These are phyloP conservation scores for Boletus edulis DNA, from an alignment of 768 basidiomycete genomes.

Conservation along the genomic window DNA sequence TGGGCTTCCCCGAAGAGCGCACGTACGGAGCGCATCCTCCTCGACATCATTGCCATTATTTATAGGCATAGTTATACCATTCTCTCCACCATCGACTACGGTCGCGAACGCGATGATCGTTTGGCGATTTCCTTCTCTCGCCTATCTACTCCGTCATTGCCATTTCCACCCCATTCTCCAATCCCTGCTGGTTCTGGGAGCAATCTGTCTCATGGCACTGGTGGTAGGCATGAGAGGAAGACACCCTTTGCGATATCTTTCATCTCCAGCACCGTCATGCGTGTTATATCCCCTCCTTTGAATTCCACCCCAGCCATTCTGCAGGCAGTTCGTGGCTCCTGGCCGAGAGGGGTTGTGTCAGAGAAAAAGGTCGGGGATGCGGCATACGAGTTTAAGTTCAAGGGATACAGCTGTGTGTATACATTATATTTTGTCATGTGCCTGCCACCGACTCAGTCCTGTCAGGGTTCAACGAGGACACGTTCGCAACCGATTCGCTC, in stretches of 20 bases:
- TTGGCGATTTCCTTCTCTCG: slow-evolving; percentile 70
- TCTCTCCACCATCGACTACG: slow-evolving; percentile 73
- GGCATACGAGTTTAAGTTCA: slow-evolving; percentile 77
- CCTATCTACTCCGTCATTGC: slow-evolving; percentile 34
- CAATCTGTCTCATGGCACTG: slow-evolving; percentile 36
- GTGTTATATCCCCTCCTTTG: slow-evolving; percentile 75
- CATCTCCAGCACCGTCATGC: slow-evolving; percentile 60
- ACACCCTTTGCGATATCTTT: slow-evolving; percentile 74
- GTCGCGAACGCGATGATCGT: slow-evolving; percentile 71
- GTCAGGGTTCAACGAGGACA: slow-evolving; percentile 76
- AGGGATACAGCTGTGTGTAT: slow-evolving; percentile 72
- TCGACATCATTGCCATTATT: slow-evolving; percentile 63
- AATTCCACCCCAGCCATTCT: slow-evolving; percentile 76
- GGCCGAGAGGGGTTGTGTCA: slow-evolving; percentile 76
- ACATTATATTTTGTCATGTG: slow-evolving; percentile 9
- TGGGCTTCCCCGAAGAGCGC: slow-evolving; percentile 70
- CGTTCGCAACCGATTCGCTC: slow-evolving; percentile 71
- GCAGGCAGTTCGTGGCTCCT: slow-evolving; percentile 73
- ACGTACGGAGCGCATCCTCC: slow-evolving; percentile 62
- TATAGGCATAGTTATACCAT: slow-evolving; percentile 62
- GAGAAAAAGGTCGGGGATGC: slow-evolving; percentile 74
- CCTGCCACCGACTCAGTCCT: slow-evolving; percentile 17
- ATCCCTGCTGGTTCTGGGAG: slow-evolving; percentile 39
- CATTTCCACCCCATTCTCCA: slow-evolving; percentile 38
- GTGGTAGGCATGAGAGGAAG: slow-evolving; percentile 33